Evolutionary conservation across 805 yeast genomes (phyloP).

Genomic region (Wickerhamomyces rabaulensis): DNA sequence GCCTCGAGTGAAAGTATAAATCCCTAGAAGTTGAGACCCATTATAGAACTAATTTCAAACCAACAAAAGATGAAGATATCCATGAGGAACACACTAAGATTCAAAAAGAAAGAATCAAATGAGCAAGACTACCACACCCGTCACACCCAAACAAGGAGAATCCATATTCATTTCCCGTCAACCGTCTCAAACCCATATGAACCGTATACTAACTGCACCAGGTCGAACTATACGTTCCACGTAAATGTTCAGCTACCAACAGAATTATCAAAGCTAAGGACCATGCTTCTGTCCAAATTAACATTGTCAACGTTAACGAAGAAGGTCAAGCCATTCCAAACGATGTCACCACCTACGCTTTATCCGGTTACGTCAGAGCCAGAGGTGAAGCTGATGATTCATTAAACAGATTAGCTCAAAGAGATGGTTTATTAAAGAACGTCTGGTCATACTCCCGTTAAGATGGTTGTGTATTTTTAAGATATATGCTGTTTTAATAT

Average conservation of each 20-base stretch:
- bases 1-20: not conserved
- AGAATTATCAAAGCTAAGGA: slow-evolving; percentile 99
- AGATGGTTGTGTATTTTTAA: slow-evolving; percentile 16
- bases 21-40: too few species aligned
- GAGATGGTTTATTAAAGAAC: slow-evolving; percentile 95
- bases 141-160: too few species aligned
- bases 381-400: slow-evolving; percentile 99
- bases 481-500: slow-evolving; percentile 1
- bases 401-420: slow-evolving; percentile 98
- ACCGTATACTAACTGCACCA: slow-evolving; percentile 15
- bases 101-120: too few species aligned
- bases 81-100: too few species aligned
- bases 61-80: too few species aligned
- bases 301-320: slow-evolving; percentile 97
- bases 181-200: too few species aligned
- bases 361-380: slow-evolving; percentile 94
- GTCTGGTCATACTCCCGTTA: slow-evolving; percentile 95
- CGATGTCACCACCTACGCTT: slow-evolving; percentile 90
- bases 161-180: too few species aligned
- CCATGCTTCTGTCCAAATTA: slow-evolving; percentile 98
- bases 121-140: too few species aligned
- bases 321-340: slow-evolving; percentile 93
- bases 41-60: too few species aligned
- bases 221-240: slow-evolving; percentile 99
- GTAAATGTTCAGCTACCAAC: slow-evolving; percentile 99